These are phyloP conservation scores for Eutrema yunnanense DNA, from an alignment of 345 rosid species.

Conservation along the genomic window DNA sequence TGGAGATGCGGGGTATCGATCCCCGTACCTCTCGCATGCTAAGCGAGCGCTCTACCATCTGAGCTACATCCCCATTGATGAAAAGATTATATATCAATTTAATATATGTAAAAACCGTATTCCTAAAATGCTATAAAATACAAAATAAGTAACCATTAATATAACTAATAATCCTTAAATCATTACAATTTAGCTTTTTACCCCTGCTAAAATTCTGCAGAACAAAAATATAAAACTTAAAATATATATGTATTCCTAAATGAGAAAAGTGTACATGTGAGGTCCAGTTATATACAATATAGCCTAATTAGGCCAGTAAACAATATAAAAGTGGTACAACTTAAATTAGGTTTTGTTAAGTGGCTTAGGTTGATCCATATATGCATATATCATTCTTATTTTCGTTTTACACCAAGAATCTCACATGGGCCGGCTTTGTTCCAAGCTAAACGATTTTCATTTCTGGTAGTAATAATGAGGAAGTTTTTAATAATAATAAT, in stretches of 20 bases:
- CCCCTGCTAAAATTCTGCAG: neutral
- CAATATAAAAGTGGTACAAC: conserved; percentile 15
- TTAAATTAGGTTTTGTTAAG: conserved; percentile 25
- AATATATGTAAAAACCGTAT: too few relatives aligned
- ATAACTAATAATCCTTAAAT: neutral
- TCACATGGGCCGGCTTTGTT: conserved; percentile 19
- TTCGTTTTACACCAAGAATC: conserved; percentile 8
- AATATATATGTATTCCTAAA: neutral
- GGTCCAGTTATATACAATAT: neutral
- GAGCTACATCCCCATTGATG: conserved; percentile 31
- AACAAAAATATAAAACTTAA: neutral
- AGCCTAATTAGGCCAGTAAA: conserved; percentile 22
- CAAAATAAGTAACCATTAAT: neutral
- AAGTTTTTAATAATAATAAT: neutral
- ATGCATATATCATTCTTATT: neutral
- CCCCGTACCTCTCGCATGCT: conserved; percentile 92
- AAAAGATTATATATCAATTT: too few relatives aligned
- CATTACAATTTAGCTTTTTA: neutral
- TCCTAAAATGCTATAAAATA: neutral
- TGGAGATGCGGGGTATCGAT: conserved; percentile 85
- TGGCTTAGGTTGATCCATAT: conserved; percentile 26
- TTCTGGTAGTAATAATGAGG: neutral
- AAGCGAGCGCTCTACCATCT: conserved; percentile 64
- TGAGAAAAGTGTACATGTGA: conserved; percentile 17
- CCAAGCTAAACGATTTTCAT: neutral